Evolutionary conservation across 768 basidiomycete species (phyloP).

Genomic region (Fibroporia radiculosa): DNA sequence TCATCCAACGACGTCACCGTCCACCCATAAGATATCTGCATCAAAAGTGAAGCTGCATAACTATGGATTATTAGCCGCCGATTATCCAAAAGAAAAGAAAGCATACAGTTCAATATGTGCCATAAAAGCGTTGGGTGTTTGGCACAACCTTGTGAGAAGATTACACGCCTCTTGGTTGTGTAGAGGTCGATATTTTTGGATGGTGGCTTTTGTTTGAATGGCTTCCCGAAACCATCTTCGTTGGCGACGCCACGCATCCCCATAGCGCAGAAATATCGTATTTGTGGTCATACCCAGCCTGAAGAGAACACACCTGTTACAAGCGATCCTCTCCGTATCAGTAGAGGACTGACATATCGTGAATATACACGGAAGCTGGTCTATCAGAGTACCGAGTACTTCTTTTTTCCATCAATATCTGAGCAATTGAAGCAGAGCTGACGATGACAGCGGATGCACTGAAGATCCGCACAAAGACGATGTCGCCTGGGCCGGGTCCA

Average conservation of each 20-base stretch:
- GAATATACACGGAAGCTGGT: conserved; percentile 21
- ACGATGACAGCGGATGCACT: conserved; percentile 20
- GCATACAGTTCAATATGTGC: background rate
- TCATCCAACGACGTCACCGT: conserved; percentile 21
- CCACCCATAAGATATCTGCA: conserved; percentile 28
- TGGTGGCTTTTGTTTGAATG: conserved; percentile 5
- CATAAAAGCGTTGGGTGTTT: conserved; percentile 19
- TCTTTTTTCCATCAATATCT: conserved; percentile 27
- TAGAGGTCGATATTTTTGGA: conserved; percentile 14
- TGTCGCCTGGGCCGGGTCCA: no score
- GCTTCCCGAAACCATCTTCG: background rate
- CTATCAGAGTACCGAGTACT: conserved; percentile 24
- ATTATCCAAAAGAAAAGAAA: background rate
- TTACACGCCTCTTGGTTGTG: conserved; percentile 20
- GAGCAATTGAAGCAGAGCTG: conserved; percentile 25
- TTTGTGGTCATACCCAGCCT: conserved; percentile 16
- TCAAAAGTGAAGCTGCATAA: conserved; percentile 22
- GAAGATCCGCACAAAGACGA: conserved; percentile 14
- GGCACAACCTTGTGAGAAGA: conserved; percentile 19
- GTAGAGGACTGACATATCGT: conserved; percentile 18
- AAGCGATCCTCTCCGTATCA: background rate
- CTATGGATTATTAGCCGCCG: conserved; percentile 10
- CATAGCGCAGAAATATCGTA: conserved; percentile 8
- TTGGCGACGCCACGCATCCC: conserved; percentile 1
- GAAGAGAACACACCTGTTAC: background rate